These are phyloP conservation scores for Colletotrichum ledebouriae DNA, from an alignment of 2,329 filamentous ascomycete genomes.

Conservation along the genomic window DNA sequence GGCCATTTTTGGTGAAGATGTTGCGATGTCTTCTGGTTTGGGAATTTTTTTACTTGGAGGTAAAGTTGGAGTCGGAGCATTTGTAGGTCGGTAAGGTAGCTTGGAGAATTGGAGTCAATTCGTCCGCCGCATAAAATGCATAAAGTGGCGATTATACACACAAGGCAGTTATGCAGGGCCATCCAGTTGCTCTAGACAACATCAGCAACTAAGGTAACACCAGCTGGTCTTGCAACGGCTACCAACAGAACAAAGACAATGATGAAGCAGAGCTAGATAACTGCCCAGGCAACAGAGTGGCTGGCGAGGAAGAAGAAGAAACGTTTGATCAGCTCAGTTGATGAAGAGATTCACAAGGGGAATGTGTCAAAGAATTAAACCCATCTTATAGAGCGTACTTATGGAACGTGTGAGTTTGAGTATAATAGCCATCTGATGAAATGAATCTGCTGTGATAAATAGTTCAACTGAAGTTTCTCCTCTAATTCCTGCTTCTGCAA, in stretches of 20 bases:
- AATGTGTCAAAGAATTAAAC: too few relatives aligned
- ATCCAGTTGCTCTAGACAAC: slow-evolving; percentile 2
- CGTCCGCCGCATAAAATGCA: not conserved
- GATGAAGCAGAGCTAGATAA: not conserved
- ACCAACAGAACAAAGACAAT: not conserved
- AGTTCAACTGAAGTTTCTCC: not conserved
- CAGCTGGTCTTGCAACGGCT: not conserved
- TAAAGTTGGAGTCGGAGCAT: not conserved
- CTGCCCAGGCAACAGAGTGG: slow-evolving; percentile 6
- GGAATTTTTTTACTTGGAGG: not conserved
- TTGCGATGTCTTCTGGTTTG: too few relatives aligned
- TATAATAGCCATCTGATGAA: not conserved
- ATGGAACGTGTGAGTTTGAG: not conserved
- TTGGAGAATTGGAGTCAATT: slow-evolving; percentile 4
- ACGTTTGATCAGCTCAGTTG: too few relatives aligned
- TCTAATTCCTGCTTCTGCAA: not conserved
- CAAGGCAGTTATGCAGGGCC: not conserved
- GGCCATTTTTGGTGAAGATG: slow-evolving; percentile 36
- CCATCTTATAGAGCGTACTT: too few relatives aligned
- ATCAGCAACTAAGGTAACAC: not conserved
- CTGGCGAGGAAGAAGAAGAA: too few relatives aligned
- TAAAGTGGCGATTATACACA: not conserved
- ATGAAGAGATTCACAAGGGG: too few relatives aligned
- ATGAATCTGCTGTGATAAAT: not conserved
- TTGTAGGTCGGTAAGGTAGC: not conserved